Percentiles rank a stretch among this genome's conserved stretches.
Conservation (phyloP, 2,329 filamentous ascomycete species). For the Aspergillus sp. region DNA sequence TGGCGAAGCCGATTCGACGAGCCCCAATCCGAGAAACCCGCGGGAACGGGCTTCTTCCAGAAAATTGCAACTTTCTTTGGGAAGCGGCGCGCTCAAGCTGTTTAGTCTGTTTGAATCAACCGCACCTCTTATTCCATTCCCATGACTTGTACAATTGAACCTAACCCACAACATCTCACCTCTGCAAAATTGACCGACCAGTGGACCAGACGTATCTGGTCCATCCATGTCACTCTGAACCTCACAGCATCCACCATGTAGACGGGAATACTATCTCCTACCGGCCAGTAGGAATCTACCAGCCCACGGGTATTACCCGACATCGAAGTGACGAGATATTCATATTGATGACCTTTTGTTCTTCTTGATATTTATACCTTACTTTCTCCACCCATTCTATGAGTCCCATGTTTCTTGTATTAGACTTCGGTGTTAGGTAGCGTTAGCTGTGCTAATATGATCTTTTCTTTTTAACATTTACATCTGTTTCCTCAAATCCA, state of each 20-base stretch:
- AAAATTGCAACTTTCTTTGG: constrained; percentile 6
- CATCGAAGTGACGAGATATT: background rate
- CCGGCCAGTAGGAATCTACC: too few species aligned
- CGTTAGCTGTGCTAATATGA: background rate
- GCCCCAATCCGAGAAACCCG: background rate
- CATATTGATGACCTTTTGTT: background rate
- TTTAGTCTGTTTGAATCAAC: background rate
- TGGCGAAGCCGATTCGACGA: background rate
- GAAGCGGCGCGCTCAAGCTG: background rate
- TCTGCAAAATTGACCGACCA: too few species aligned
- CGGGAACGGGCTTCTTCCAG: background rate
- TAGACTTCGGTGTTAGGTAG: background rate
- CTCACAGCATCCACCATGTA: too few species aligned
- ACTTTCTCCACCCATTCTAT: background rate
- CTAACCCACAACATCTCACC: too few species aligned
- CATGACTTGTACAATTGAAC: too few species aligned
- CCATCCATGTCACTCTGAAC: too few species aligned
- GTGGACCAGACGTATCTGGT: too few species aligned
- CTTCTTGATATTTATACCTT: background rate
- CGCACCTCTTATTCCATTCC: background rate
- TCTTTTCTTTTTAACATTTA: background rate
- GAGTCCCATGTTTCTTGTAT: background rate
- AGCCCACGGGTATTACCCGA: too few species aligned
- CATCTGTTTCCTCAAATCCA: too few species aligned
- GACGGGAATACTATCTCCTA: too few species aligned